These are phyloP conservation scores for Termitomyces sp. DNA, from an alignment of 768 basidiomycete species.

Conservation along the genomic window DNA sequence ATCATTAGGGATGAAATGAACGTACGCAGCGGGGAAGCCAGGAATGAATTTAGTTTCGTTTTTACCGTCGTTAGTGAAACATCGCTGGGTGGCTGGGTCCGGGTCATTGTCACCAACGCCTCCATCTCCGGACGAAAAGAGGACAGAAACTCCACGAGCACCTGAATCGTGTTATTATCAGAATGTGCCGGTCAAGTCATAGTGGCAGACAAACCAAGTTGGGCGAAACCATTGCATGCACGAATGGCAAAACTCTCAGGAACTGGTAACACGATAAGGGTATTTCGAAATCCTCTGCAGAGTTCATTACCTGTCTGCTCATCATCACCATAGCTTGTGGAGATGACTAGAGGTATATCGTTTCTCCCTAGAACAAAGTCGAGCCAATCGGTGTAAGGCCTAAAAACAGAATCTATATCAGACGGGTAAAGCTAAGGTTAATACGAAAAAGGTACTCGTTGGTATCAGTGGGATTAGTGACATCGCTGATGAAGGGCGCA, in stretches of 20 bases:
- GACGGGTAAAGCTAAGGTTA: background rate
- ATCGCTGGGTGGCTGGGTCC: slow-evolving; percentile 45
- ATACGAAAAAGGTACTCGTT: slow-evolving; percentile 22
- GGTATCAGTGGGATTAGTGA: slow-evolving; percentile 28
- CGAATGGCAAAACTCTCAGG: slow-evolving; percentile 53
- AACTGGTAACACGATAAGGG: slow-evolving; percentile 27
- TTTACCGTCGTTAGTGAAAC: slow-evolving; percentile 52
- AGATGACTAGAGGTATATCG: slow-evolving; percentile 52
- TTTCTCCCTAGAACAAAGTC: slow-evolving; percentile 45
- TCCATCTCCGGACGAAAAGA: slow-evolving; percentile 61
- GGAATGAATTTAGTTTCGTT: slow-evolving; percentile 52
- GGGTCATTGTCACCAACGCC: slow-evolving; percentile 64
- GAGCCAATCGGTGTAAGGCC: slow-evolving; percentile 46
- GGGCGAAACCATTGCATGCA: slow-evolving; percentile 56
- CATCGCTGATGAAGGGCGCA: slow-evolving; percentile 53
- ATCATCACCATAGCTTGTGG: slow-evolving; percentile 68
- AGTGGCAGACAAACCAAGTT: slow-evolving; percentile 39
- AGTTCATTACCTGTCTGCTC: slow-evolving; percentile 58
- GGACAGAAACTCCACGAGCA: slow-evolving; percentile 56
- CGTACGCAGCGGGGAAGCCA: slow-evolving; percentile 52
- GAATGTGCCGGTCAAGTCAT: background rate
- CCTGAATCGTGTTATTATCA: slow-evolving; percentile 30
- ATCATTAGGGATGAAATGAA: background rate
- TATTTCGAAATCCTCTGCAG: background rate
- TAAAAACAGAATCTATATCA: slow-evolving; percentile 1